Evolutionary conservation across 352 stramenopile genomes (phyloP).

Genomic region (Phytophthora sojae): DNA sequence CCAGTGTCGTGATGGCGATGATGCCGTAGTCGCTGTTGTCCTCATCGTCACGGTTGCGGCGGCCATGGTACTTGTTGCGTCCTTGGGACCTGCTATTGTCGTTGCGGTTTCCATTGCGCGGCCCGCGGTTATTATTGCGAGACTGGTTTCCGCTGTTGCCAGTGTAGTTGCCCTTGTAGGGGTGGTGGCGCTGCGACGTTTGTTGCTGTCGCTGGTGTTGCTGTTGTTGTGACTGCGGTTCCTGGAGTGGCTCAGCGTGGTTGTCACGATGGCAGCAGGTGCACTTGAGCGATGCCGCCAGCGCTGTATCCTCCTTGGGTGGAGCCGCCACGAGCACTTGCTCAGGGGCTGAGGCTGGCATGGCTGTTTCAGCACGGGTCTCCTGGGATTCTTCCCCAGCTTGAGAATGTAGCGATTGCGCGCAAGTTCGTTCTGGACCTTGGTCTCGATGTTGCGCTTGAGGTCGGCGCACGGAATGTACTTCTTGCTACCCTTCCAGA

Average conservation of each 20-base stretch:
- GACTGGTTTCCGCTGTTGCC: background rate
- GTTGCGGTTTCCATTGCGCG: background rate
- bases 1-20: constrained; percentile 19
- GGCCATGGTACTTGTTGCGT: constrained; percentile 12
- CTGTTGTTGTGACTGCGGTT: background rate
- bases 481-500: too few relatives aligned
- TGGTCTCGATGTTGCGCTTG: too few relatives aligned
- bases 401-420: constrained; percentile 17
- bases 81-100: background rate
- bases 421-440: too few relatives aligned
- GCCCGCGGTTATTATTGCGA: background rate
- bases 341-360: background rate
- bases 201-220: background rate
- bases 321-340: background rate
- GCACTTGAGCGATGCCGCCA: constrained; percentile 9
- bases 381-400: constrained; percentile 14
- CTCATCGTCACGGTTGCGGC: background rate
- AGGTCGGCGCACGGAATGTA: too few relatives aligned
- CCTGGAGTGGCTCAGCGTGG: constrained; percentile 9
- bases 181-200: background rate
- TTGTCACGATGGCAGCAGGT: constrained; percentile 17
- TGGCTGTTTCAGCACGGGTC: constrained; percentile 8
- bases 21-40: constrained; percentile 12
- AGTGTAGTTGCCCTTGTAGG: constrained; percentile 10
- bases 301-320: background rate